Conservation (phyloP, 225 moss, liverwort and hornwort species). For the Polytrichum commune region DNA sequence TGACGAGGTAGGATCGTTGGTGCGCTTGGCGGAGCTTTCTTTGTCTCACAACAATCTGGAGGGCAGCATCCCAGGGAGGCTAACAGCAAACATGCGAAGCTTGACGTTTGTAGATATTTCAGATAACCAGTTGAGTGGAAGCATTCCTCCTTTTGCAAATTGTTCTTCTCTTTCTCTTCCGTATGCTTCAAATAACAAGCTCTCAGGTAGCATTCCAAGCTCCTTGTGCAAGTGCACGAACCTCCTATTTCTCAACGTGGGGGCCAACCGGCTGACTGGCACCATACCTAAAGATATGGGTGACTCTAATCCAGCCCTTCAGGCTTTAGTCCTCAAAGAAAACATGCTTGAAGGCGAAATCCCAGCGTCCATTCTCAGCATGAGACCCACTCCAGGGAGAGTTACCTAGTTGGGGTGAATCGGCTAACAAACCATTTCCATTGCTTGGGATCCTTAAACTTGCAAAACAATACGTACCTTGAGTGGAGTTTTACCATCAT, state of each 20-base stretch:
- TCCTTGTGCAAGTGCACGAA: slow-evolving; percentile 11
- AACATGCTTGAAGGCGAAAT: slow-evolving; percentile 14
- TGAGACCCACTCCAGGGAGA: slow-evolving; percentile 4
- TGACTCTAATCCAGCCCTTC: neutral
- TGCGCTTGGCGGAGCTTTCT: neutral
- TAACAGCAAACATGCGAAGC: neutral
- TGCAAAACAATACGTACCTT: slow-evolving; percentile 5
- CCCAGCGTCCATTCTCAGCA: slow-evolving; percentile 8
- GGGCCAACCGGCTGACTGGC: slow-evolving; percentile 12
- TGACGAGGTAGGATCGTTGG: neutral
- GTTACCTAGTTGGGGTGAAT: neutral
- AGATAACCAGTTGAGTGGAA: slow-evolving; percentile 11
- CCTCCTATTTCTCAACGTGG: slow-evolving; percentile 17
- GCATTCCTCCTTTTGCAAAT: neutral
- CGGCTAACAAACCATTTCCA: neutral
- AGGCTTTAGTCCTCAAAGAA: slow-evolving; percentile 15
- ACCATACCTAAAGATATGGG: slow-evolving; percentile 8
- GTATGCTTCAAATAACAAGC: slow-evolving; percentile 9
- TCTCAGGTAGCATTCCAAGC: slow-evolving; percentile 14
- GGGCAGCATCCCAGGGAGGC: slow-evolving; percentile 9
- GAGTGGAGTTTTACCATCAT: slow-evolving; percentile 6
- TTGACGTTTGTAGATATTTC: slow-evolving; percentile 4
- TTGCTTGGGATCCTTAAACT: neutral
- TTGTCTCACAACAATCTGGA: slow-evolving; percentile 6
- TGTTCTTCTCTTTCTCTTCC: slow-evolving; percentile 5